Conservation (phyloP, 1,284 basidiomycete species). For the Megacollybia platyphylla region DNA sequence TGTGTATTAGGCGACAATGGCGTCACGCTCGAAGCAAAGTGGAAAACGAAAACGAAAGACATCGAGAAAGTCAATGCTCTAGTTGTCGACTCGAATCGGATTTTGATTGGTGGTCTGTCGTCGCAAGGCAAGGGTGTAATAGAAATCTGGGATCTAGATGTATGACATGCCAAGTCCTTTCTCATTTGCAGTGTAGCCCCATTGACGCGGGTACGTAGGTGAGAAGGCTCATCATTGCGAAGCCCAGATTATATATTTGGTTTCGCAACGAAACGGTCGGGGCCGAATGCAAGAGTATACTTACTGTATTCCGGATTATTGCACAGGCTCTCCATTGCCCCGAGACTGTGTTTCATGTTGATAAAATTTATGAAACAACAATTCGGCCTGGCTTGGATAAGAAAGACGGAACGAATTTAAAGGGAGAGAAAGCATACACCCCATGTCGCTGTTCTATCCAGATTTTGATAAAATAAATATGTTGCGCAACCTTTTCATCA, state of each 20-base stretch:
- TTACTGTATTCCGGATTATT: neutral
- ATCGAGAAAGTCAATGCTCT: slow-evolving; percentile 54
- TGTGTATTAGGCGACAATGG: slow-evolving; percentile 20
- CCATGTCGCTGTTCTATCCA: too few relatives aligned
- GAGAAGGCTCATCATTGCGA: too few relatives aligned
- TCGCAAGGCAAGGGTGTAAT: slow-evolving; percentile 44
- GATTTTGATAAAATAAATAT: too few relatives aligned
- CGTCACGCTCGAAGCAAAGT: slow-evolving; percentile 23
- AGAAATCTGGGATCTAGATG: slow-evolving; percentile 34
- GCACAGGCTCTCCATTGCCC: neutral
- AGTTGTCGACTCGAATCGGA: slow-evolving; percentile 22
- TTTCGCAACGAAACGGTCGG: neutral
- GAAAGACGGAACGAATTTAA: too few relatives aligned
- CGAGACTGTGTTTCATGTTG: neutral
- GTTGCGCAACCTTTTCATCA: neutral
- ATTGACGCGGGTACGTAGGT: too few relatives aligned
- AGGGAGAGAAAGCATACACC: too few relatives aligned
- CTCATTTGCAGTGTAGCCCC: too few relatives aligned
- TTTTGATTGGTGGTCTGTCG: slow-evolving; percentile 49
- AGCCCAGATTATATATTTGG: neutral
- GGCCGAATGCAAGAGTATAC: neutral
- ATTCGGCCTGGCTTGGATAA: neutral
- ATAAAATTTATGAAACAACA: neutral
- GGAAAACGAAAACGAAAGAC: slow-evolving; percentile 25
- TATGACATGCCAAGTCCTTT: too few relatives aligned